phyloP scores from a whole-genome alignment of 805 yeast genomes.

The Hermanozyma aechmeae region DNA sequence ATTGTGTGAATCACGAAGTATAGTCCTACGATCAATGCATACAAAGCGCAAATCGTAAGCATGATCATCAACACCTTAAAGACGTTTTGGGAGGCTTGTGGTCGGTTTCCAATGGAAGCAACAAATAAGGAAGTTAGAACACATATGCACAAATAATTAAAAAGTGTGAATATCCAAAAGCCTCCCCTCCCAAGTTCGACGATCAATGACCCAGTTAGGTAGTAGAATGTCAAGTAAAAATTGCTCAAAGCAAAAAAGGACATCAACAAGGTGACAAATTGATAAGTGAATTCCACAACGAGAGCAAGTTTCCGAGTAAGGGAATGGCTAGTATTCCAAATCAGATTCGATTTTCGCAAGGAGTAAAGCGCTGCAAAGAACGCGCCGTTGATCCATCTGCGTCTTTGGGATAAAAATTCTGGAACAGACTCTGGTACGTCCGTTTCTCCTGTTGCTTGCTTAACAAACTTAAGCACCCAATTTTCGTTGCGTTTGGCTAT shows the following conservation, averaged over 20 bases:
- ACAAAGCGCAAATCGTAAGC: slow-evolving; percentile 69
- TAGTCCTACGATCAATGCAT: slow-evolving; percentile 75
- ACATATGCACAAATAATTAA: slow-evolving; percentile 79
- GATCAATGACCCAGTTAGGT: slow-evolving; percentile 39
- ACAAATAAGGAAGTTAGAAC: slow-evolving; percentile 82
- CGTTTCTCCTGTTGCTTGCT: slow-evolving; percentile 22
- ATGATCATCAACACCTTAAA: slow-evolving; percentile 67
- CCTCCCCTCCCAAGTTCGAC: slow-evolving; percentile 62
- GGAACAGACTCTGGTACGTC: slow-evolving; percentile 19
- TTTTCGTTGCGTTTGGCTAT: slow-evolving; percentile 17
- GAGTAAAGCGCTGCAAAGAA: slow-evolving; percentile 21
- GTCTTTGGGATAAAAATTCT: slow-evolving; percentile 18
- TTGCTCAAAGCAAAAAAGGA: slow-evolving; percentile 19
- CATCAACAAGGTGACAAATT: slow-evolving; percentile 12
- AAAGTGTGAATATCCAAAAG: slow-evolving; percentile 68
- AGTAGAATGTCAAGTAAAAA: slow-evolving; percentile 19
- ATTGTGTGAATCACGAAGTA: slow-evolving; percentile 60
- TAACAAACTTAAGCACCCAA: slow-evolving; percentile 21
- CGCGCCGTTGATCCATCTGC: slow-evolving; percentile 23
- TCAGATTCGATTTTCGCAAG: slow-evolving; percentile 12
- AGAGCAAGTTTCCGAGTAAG: slow-evolving; percentile 15
- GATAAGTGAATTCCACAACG: slow-evolving; percentile 16
- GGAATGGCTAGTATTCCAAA: slow-evolving; percentile 18
- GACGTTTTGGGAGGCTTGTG: slow-evolving; percentile 84
- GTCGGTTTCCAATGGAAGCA: slow-evolving; percentile 93